Evolutionary conservation across 768 basidiomycete species (phyloP), one percentile per base, ranked within the genome.

Genomic region (Chlorophyllum brunneum): DNA sequence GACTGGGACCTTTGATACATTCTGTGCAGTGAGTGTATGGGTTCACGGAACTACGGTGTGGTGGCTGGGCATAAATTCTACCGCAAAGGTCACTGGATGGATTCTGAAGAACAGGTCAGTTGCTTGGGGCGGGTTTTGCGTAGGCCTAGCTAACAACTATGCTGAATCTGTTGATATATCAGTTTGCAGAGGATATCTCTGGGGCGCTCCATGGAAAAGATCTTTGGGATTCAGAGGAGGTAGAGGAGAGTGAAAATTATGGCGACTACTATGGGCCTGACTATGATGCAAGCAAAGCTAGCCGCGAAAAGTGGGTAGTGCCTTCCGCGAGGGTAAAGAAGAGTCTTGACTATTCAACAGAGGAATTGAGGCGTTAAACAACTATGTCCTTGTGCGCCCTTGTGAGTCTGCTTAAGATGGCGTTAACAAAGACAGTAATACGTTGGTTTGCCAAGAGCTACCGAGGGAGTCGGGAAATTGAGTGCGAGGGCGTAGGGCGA

Each of bases 31-130:
- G 27, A n/a, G n/a, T n/a, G n/a, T n/a, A 4, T 22, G 8, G 26
- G 15, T 26, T 13, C 10, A n/a, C 23, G 3, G 16, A 43, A 15
- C n/a, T 13, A 13, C 24, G 4, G 11, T 4, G 23, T 6, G 3
- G 6, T 7, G 4, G 20, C 20, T 20, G 6, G 5, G 16, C 20
- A 13, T 10, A 9, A 24, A 6, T 6, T 5, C 6, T 5, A 36
- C 20, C 23, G 36, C 26, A 23, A 36, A 48, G 46, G 46, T 48
- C 6, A 48, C 34, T 16, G 46, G 46, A 48, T 48, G 46, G 2
- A 23, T 6, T 4, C 7, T 16, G 23, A 24, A 24, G 34, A 26
- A 13, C 24, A 48, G 23, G 46, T 36, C 7, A 7, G 42, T 18
- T 20, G 0, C 31, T 33, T 5, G 13, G 11, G n/a, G n/a, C n/a